Conservation (phyloP, 139 green algal species). For the Closterium sp. region DNA sequence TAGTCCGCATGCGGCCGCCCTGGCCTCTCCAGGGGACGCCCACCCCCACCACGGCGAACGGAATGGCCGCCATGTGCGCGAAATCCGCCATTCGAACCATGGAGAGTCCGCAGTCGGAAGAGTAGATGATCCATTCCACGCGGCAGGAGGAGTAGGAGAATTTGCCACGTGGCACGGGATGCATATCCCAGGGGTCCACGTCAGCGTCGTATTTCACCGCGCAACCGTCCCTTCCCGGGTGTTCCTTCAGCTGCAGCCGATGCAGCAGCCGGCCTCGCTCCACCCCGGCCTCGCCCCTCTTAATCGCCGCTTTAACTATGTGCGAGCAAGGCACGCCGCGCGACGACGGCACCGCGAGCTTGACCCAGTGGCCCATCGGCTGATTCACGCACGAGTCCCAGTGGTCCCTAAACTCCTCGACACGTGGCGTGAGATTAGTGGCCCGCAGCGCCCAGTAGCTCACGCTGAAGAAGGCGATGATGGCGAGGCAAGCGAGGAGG, state of each 20-base stretch:
- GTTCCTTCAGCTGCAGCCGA: too few relatives aligned
- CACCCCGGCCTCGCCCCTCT: neutral
- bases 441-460: neutral
- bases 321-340: too few relatives aligned
- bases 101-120: neutral
- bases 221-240: too few relatives aligned
- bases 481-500: neutral
- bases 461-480: neutral
- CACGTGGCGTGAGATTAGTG: neutral
- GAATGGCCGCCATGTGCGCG: constrained; percentile 1
- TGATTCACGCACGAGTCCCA: neutral
- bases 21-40: neutral
- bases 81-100: constrained; percentile 13
- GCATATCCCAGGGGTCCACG: too few relatives aligned
- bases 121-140: constrained; percentile 15
- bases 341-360: too few relatives aligned
- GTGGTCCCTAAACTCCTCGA: neutral
- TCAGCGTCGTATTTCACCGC: too few relatives aligned
- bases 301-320: too few relatives aligned
- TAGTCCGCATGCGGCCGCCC: neutral
- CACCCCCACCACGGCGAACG: neutral
- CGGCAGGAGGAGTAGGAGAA: neutral
- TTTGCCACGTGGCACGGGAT: too few relatives aligned
- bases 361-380: too few relatives aligned
- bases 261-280: neutral